Evolutionary conservation across 371 early-diverging fungal species (phyloP).

Genomic region (Rhizopus microsporus): DNA sequence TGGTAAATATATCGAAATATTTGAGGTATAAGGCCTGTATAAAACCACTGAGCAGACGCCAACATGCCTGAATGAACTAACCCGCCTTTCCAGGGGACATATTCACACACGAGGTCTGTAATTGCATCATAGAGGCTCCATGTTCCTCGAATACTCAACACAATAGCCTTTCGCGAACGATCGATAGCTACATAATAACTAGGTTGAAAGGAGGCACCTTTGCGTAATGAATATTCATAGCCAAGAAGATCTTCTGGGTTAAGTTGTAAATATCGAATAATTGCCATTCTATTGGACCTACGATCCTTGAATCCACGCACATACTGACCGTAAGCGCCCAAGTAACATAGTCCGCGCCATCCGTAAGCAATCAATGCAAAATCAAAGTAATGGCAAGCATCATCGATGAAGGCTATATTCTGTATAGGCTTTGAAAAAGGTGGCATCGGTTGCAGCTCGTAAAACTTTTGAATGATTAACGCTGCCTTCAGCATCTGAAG

Average conservation of each 20-base stretch:
- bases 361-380: constrained; percentile 33
- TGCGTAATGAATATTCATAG: constrained; percentile 70
- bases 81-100: constrained; percentile 82
- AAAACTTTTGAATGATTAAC: constrained; percentile 54
- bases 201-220: constrained; percentile 71
- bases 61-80: constrained; percentile 82
- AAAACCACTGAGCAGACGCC: constrained; percentile 80
- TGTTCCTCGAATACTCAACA: constrained; percentile 80
- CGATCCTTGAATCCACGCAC: constrained; percentile 30
- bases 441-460: constrained; percentile 19
- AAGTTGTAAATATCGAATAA: constrained; percentile 67
- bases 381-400: constrained; percentile 20
- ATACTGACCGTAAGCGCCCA: constrained; percentile 42
- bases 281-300: constrained; percentile 67
- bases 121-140: constrained; percentile 80
- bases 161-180: constrained; percentile 62
- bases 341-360: constrained; percentile 44
- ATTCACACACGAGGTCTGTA: constrained; percentile 85
- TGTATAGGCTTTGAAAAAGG: constrained; percentile 3
- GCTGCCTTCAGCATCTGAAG: constrained; percentile 63
- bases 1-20: constrained; percentile 49
- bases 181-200: constrained; percentile 77
- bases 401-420: constrained; percentile 16
- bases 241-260: constrained; percentile 70
- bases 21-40: constrained; percentile 67